Evolutionary conservation across 306 rosid genomes (phyloP).

Genomic region (Prunus salicina): DNA sequence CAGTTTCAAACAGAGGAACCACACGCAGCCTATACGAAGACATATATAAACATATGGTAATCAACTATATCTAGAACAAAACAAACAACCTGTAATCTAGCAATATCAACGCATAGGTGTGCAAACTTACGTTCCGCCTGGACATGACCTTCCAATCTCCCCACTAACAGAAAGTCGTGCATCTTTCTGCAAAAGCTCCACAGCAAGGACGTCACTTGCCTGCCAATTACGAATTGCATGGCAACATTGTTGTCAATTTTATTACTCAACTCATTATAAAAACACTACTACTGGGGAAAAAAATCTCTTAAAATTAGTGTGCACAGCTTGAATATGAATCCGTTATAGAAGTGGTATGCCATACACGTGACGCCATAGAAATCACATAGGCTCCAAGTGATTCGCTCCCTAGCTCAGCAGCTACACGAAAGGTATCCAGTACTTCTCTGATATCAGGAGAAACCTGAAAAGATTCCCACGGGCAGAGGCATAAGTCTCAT

Average conservation of each 20-base stretch:
- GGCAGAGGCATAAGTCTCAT: conserved; percentile 7
- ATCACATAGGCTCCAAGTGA: conserved; percentile 95
- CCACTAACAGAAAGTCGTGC: conserved; percentile 84
- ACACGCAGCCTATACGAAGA: conserved; percentile 69
- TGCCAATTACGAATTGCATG: conserved; percentile 33
- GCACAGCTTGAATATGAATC: conserved; percentile 3
- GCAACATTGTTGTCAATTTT: not conserved
- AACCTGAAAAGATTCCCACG: conserved; percentile 49
- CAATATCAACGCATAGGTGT: conserved; percentile 1
- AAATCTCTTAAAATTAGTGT: not conserved
- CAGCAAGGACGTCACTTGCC: conserved; percentile 98
- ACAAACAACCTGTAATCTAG: conserved; percentile 4
- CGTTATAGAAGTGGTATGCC: not conserved
- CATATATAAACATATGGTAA: not conserved
- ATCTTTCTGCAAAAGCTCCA: conserved; percentile 94
- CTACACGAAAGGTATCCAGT: conserved; percentile 72
- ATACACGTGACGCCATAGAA: conserved; percentile 92
- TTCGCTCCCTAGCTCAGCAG: conserved; percentile 88
- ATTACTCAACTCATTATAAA: not conserved
- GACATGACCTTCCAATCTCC: conserved; percentile 76
- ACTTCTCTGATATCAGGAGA: conserved; percentile 70
- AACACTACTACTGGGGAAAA: not conserved
- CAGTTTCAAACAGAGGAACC: conserved; percentile 95
- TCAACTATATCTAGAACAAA: conserved; percentile 10
- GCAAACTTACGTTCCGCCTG: conserved; percentile 81